Base-by-base conservation (phyloP, 768 basidiomycete genomes). In the Stropharia rugosoannulata region DNA sequence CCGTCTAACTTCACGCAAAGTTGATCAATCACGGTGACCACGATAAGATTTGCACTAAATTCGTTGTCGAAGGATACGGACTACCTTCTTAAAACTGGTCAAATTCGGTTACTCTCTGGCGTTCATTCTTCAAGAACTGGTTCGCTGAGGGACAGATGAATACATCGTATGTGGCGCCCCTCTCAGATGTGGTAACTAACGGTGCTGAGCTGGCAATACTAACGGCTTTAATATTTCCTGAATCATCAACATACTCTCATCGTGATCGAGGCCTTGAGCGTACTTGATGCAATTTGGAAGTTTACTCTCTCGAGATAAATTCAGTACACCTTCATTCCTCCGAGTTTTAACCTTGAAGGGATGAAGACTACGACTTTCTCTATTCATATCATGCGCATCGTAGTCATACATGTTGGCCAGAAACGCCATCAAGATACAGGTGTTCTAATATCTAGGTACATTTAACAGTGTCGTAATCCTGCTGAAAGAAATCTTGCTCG, bases 241-340 rank as follows among this genome's bases (percentile, higher is more conserved):
- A 48, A 48, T 16, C 32, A 18, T 48, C 15, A 15, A 16, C 18
- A n/a, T 35, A n/a, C 32, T 49, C 39, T n/a, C 49, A 40, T 27
- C 19, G 29, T 36, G 13, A 4, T 19, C 36, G 19, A 41, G n/a
- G 22, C 29, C 18, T 29, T 25, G 41, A 6, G 27, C 36, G 37
- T 8, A 10, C 16, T 9, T 5, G 38, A 19, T 22, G 27, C 11
- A 9, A 51, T 27, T 9, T 40, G 49, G 49, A 51, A 40, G 19
- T 42, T 51, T 51, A 22, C 49, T 51, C 40, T 40, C 49, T 42
- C 22, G 39, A 13, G 38, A 39, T n/a, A 41, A 11, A 40, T 51
- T 51, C 49, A 37, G 12, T 16, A 48, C 32, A 48, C 37, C 32
- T 12, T 12, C 5, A 32, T 7, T 48, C 46, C 18, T 36, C 32